Percentiles rank a stretch among this genome's conserved stretches.
These are phyloP conservation scores for Plenodomus biglobosus DNA, from an alignment of 2,329 filamentous ascomycete species.

Conservation along the genomic window DNA sequence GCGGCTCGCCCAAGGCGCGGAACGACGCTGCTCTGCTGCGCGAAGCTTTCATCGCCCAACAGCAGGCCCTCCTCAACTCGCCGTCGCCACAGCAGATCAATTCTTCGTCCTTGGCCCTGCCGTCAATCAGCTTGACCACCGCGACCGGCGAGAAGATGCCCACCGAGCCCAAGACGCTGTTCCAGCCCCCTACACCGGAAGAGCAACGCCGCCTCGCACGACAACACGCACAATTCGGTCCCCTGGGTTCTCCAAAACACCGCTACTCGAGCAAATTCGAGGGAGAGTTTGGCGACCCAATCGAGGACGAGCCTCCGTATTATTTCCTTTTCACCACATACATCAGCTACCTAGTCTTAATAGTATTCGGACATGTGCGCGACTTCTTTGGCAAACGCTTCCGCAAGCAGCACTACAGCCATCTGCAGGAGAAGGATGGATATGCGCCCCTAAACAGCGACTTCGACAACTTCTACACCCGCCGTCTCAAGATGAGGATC, in stretches of 20 bases:
- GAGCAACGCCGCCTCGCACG: conserved; percentile 75
- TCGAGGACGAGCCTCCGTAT: conserved; percentile 95
- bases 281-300: conserved; percentile 76
- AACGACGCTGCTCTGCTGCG: conserved; percentile 63
- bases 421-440: conserved; percentile 79
- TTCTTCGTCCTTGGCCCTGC: conserved; percentile 73
- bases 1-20: conserved; percentile 74
- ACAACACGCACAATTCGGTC: conserved; percentile 88
- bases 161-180: conserved; percentile 76
- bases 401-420: conserved; percentile 80
- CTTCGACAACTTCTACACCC: conserved; percentile 98
- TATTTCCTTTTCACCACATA: conserved; percentile 97
- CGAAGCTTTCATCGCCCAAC: conserved; percentile 62
- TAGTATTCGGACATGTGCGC: conserved; percentile 90
- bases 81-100: conserved; percentile 67
- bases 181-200: conserved; percentile 82
- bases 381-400: conserved; percentile 99
- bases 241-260: conserved; percentile 76
- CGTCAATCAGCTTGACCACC: conserved; percentile 88
- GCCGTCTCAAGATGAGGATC: conserved; percentile 87
- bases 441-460: conserved; percentile 96
- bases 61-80: conserved; percentile 63
- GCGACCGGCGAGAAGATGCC: conserved; percentile 75
- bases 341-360: conserved; percentile 94
- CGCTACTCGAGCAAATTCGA: conserved; percentile 87